phyloP scores from a whole-genome alignment of 2,329 filamentous ascomycete genomes.

The Alternaria sp. region DNA sequence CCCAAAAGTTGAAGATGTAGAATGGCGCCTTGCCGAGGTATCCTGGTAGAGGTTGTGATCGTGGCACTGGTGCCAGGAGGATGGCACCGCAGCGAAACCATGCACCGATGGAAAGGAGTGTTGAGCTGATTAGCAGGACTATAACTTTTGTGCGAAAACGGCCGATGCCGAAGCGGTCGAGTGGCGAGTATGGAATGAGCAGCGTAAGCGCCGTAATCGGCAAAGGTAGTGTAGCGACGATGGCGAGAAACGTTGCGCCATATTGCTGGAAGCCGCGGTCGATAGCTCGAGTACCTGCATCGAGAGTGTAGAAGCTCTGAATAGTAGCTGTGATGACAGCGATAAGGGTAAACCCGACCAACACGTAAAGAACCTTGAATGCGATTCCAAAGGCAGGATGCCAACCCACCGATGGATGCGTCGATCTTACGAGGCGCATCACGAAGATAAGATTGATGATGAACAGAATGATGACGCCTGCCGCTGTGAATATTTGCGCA shows the following conservation, averaged over 20 bases:
- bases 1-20: constrained; percentile 79
- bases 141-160: constrained; percentile 71
- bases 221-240: constrained; percentile 73
- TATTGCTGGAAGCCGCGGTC: constrained; percentile 72
- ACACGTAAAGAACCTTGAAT: constrained; percentile 67
- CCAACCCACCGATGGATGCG: constrained; percentile 77
- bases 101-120: constrained; percentile 73
- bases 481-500: constrained; percentile 73
- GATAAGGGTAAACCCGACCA: constrained; percentile 67
- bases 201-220: constrained; percentile 62
- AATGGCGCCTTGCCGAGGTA: constrained; percentile 76
- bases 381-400: constrained; percentile 59
- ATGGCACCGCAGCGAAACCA: constrained; percentile 70
- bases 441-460: constrained; percentile 80
- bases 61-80: constrained; percentile 58
- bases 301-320: constrained; percentile 72
- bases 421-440: constrained; percentile 76
- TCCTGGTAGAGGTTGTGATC: constrained; percentile 68
- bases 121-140: constrained; percentile 67
- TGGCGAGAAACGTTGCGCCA: constrained; percentile 67
- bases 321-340: constrained; percentile 72
- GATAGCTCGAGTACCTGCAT: constrained; percentile 57
- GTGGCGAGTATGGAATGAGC: constrained; percentile 55
- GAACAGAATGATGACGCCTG: constrained; percentile 78
- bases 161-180: constrained; percentile 71